phyloP scores from a whole-genome alignment of 1,284 basidiomycete genomes.

The Agaricales sp. region DNA sequence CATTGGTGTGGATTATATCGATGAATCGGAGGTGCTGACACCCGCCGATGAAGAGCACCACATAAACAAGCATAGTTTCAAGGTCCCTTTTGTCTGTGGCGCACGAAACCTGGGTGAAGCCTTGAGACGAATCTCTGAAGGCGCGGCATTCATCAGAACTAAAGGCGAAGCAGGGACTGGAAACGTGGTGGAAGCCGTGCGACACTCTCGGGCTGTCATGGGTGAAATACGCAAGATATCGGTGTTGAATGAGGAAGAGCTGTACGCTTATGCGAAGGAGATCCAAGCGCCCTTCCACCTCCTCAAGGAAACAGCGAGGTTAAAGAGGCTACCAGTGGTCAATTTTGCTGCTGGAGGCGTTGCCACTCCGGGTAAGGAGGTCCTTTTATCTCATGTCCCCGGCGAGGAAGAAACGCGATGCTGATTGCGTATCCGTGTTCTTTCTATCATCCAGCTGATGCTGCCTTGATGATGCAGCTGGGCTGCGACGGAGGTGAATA shows the following conservation, averaged over 20 bases:
- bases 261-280: constrained; percentile 92
- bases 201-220: constrained; percentile 81
- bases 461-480: constrained; percentile 99
- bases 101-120: constrained; percentile 84
- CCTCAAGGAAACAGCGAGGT: constrained; percentile 89
- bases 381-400: constrained; percentile 2
- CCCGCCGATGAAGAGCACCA: constrained; percentile 88
- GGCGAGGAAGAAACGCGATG: background rate
- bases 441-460: constrained; percentile 57
- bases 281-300: constrained; percentile 95
- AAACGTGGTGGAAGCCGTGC: constrained; percentile 95
- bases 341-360: constrained; percentile 96
- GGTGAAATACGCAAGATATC: constrained; percentile 49
- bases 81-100: constrained; percentile 82
- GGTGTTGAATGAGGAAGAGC: constrained; percentile 89
- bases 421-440: constrained; percentile 7
- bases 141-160: constrained; percentile 94
- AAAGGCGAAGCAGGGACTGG: constrained; percentile 98
- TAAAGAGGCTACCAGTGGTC: constrained; percentile 91
- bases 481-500: constrained; percentile 89
- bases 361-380: constrained; percentile 76
- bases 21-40: constrained; percentile 94
- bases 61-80: constrained; percentile 88
- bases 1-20: constrained; percentile 96
- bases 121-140: constrained; percentile 92